phyloP scores from a whole-genome alignment of 345 rosid genomes.

The Theobroma cacao region DNA sequence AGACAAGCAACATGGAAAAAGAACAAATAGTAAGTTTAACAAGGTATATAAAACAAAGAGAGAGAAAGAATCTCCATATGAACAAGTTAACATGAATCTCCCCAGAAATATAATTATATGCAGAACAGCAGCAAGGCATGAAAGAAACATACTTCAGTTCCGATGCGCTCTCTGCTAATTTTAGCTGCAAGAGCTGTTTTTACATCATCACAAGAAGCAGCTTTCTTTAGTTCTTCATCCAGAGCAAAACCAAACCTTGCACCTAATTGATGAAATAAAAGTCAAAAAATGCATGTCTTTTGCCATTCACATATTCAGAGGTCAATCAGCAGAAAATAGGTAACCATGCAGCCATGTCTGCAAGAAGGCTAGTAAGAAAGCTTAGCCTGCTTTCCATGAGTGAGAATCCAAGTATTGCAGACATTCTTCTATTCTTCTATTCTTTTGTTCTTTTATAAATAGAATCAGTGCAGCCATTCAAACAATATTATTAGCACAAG shows the following conservation, averaged over 20 bases:
- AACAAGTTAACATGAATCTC: neutral
- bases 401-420: neutral
- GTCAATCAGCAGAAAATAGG: neutral
- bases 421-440: neutral
- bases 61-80: neutral
- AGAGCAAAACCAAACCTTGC: conserved; percentile 78
- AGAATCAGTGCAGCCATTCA: neutral
- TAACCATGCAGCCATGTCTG: neutral
- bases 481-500: neutral
- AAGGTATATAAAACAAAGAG: neutral
- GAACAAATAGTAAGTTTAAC: conserved; percentile 3
- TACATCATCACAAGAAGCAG: conserved; percentile 76
- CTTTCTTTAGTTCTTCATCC: conserved; percentile 70
- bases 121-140: conserved; percentile 3
- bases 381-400: neutral
- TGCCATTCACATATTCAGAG: neutral
- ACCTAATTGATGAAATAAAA: conserved; percentile 49
- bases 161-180: conserved; percentile 90
- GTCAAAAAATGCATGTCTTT: conserved; percentile 10
- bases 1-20: conserved; percentile 20
- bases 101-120: conserved; percentile 13
- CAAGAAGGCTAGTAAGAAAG: neutral
- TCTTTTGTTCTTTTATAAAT: neutral
- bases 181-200: conserved; percentile 79
- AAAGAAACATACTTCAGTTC: conserved; percentile 66